Conservation (phyloP, 2,329 filamentous ascomycete genomes). For the Fusarium sp. region DNA sequence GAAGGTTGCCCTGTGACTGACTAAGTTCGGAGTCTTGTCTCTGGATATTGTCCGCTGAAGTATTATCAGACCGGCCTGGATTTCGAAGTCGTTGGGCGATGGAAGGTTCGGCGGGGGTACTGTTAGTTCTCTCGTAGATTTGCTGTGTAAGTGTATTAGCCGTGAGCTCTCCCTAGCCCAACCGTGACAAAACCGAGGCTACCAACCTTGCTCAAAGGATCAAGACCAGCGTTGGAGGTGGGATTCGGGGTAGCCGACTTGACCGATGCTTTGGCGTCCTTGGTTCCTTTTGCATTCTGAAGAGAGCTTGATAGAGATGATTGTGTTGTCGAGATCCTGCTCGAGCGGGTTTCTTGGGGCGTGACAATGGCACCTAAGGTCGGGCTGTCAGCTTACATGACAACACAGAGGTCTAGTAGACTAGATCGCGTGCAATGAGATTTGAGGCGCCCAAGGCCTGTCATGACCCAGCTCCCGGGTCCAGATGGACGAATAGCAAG, state of each 20-base stretch:
- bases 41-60: conserved; percentile 55
- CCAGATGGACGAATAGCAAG: conserved; percentile 11
- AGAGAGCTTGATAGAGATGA: conserved; percentile 72
- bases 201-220: conserved; percentile 54
- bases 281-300: conserved; percentile 51
- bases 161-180: not conserved
- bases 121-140: conserved; percentile 56
- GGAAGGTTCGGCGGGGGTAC: conserved; percentile 53
- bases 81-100: conserved; percentile 68
- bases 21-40: conserved; percentile 57
- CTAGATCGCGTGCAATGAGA: not conserved
- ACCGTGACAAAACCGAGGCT: not conserved
- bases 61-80: conserved; percentile 64
- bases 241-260: conserved; percentile 43
- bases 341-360: conserved; percentile 40
- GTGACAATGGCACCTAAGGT: conserved; percentile 37
- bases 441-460: not conserved
- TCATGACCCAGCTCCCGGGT: not conserved
- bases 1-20: conserved; percentile 53
- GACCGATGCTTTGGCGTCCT: conserved; percentile 46
- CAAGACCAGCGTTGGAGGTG: conserved; percentile 47
- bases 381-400: conserved; percentile 44
- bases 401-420: conserved; percentile 1
- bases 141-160: conserved; percentile 45
- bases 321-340: conserved; percentile 45